Evolutionary conservation across 73 alveolate genomes (phyloP), one percentile per base, ranked within the genome.

Genomic region (Loxodes magnus): DNA sequence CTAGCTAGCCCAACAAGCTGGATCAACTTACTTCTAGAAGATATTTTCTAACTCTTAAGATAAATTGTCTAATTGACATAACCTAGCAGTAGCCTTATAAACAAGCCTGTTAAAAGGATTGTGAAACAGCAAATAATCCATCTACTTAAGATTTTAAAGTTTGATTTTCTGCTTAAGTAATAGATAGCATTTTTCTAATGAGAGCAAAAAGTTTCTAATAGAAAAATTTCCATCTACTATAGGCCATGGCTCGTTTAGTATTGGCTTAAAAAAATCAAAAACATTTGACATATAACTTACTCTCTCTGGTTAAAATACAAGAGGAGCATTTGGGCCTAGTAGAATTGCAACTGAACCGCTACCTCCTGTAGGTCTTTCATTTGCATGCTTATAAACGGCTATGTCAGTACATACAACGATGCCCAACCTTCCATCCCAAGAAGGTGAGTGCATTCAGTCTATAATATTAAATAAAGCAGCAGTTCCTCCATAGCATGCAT

Each of bases 331-430:
- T 34, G 87, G 92, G 17, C 97, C 96, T n/a, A 93, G 75, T 9
- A 90, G 57, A 67, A 88, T 64, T 0, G 96, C 97, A 0, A 82
- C 51, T 5, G 97, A 91, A 14, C 99, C 99, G 35, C 88, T 85
- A 16, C 99, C 99, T 0, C 99, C 98, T 3, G 99, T 93, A 0
- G 99, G 94, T 25, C 98, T 53, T 0, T 98, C 99, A n/a, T 93
- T 77, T 2, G 98, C 99, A 60, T 74, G 79, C 9, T 77, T 82
- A 72, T 94, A 94, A 5, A 90, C 94, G 0, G 99, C 99, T 27
- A 90, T 67, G 65, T 94, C 99, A 6, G 92, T 88, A 34, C 90
- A 62, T 4, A 94, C 91, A 0, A 94, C 98, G 14, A 90, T 55
- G 2, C 95, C 97, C 43, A 67, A 74, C 58, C 96, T 84, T 27